Percentiles rank a stretch among this genome's conserved stretches.
phyloP scores from a whole-genome alignment of 805 yeast species.

The Wickerhamiella nectarea region DNA sequence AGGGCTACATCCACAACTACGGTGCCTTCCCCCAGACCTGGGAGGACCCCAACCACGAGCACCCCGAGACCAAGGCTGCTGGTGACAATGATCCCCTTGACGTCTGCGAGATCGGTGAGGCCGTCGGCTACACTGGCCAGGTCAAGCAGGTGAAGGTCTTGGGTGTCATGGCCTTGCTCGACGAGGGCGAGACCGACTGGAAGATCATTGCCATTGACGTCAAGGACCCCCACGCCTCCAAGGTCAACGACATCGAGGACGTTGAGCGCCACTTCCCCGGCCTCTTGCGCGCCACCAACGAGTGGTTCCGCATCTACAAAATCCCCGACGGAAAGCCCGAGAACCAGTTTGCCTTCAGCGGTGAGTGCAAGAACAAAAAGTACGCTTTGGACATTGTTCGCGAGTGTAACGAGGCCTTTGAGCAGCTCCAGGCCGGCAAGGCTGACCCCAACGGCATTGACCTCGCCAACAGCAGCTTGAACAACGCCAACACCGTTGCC shows the following conservation, averaged over 20 bases:
- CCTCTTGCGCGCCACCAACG: slow-evolving; percentile 80
- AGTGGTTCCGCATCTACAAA: slow-evolving; percentile 97
- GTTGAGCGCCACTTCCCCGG: slow-evolving; percentile 87
- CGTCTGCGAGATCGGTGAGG: slow-evolving; percentile 75
- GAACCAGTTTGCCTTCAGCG: slow-evolving; percentile 93
- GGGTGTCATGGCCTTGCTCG: slow-evolving; percentile 89
- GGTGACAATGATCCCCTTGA: slow-evolving; percentile 97
- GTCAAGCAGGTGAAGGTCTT: slow-evolving; percentile 81
- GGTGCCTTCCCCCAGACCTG: slow-evolving; percentile 99
- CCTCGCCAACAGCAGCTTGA: slow-evolving; percentile 63
- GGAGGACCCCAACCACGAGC: slow-evolving; percentile 73
- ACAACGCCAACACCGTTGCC: slow-evolving; percentile 25
- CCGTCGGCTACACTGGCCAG: slow-evolving; percentile 46
- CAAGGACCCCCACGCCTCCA: slow-evolving; percentile 77
- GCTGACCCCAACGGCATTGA: slow-evolving; percentile 51
- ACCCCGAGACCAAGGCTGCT: slow-evolving; percentile 34
- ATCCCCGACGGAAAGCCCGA: slow-evolving; percentile 96
- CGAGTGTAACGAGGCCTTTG: slow-evolving; percentile 81
- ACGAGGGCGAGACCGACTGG: slow-evolving; percentile 98
- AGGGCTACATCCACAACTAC: slow-evolving; percentile 96
- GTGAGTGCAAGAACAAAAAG: slow-evolving; percentile 74
- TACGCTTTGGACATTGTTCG: slow-evolving; percentile 75
- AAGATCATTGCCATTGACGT: slow-evolving; percentile 80
- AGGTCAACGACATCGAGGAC: slow-evolving; percentile 81
- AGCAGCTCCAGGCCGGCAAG: slow-evolving; percentile 53